Evolutionary conservation across 2,329 filamentous ascomycete genomes (phyloP).

Genomic region (Colletotrichum filicis): DNA sequence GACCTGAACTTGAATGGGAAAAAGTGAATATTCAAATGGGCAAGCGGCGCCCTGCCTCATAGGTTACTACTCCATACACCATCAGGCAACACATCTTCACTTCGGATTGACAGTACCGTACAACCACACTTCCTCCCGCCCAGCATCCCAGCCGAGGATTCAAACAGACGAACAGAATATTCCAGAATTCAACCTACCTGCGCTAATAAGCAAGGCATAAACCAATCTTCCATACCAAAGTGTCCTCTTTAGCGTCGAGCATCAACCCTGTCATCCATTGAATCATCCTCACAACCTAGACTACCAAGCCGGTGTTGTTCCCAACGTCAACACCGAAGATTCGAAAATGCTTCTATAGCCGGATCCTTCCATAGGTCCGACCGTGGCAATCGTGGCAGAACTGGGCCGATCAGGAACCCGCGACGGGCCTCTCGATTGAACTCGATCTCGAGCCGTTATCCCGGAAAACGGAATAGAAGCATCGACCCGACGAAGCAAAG

Average conservation of each 20-base stretch:
- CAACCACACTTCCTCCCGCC: background rate
- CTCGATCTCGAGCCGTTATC: conserved; percentile 3
- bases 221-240: background rate
- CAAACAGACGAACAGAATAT: background rate
- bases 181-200: background rate
- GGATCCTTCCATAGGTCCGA: background rate
- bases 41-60: background rate
- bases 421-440: conserved; percentile 1
- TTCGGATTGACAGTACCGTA: background rate
- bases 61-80: background rate
- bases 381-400: background rate
- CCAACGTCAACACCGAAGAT: conserved; percentile 2
- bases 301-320: conserved; percentile 2
- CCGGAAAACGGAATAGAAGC: conserved; percentile 5
- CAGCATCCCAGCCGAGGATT: background rate
- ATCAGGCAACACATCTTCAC: background rate
- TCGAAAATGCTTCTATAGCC: conserved; percentile 11
- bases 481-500: conserved; percentile 10
- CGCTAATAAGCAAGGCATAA: background rate
- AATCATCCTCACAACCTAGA: background rate
- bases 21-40: background rate
- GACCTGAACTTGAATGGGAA: no score
- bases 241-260: background rate
- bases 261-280: conserved; percentile 5
- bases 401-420: conserved; percentile 10